Evolutionary conservation across 148 eudicot genomes (phyloP).

Genomic region (Amaranthus hypochondriacus): DNA sequence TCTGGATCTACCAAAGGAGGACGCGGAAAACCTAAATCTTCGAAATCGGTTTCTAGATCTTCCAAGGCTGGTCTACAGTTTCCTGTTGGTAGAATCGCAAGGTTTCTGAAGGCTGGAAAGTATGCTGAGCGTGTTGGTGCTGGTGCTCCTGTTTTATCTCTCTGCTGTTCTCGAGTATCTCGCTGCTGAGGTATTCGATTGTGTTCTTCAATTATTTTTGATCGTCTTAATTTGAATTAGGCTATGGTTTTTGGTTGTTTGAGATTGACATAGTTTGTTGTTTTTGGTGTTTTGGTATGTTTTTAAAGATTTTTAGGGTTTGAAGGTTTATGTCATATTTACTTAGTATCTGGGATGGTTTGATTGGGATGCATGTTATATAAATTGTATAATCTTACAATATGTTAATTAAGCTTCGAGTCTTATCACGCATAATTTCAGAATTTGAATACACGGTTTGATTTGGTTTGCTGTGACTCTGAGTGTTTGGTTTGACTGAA

Average conservation of each 20-base stretch:
- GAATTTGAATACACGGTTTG: no score
- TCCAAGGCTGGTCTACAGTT: constrained; percentile 43
- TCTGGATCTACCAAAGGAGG: constrained; percentile 34
- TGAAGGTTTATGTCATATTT: no score
- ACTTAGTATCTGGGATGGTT: no score
- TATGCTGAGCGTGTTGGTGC: constrained; percentile 48
- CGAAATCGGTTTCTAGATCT: constrained; percentile 38
- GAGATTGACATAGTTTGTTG: neutral
- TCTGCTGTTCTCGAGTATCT: constrained; percentile 48
- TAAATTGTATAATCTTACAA: no score
- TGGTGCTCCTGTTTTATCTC: constrained; percentile 46
- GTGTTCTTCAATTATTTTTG: neutral
- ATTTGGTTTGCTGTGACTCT: no score
- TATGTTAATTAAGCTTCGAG: no score
- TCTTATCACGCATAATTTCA: no score
- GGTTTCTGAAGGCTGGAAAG: constrained; percentile 41
- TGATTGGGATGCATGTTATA: no score
- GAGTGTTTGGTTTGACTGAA: no score
- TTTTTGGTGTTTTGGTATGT: neutral
- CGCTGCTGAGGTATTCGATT: constrained; percentile 36
- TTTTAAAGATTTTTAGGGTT: no score
- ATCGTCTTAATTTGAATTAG: neutral
- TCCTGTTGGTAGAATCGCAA: constrained; percentile 42
- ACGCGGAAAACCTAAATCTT: constrained; percentile 35
- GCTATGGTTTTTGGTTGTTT: neutral